A percentile compares a stretch with the other conserved stretches of the same genome.
phyloP scores from a whole-genome alignment of 2,329 filamentous ascomycete species.

The Fusarium papillatum region DNA sequence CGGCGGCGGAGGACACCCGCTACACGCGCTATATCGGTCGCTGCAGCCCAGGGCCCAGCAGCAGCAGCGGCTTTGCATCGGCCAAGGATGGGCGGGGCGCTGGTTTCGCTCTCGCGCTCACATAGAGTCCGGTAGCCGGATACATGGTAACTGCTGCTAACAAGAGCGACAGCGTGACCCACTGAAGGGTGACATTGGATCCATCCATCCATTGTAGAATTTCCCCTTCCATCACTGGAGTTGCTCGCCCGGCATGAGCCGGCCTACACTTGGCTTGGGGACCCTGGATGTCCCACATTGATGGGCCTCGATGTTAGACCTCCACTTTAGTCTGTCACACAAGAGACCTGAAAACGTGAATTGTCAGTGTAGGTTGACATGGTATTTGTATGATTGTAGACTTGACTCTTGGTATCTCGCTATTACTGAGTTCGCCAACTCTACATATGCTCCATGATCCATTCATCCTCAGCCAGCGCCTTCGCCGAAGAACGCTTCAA shows the following conservation, averaged over 20 bases:
- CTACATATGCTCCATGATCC: conserved; percentile 41
- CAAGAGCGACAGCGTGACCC: background rate
- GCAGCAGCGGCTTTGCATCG: conserved; percentile 27
- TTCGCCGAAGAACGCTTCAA: conserved; percentile 46
- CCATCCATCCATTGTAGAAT: conserved; percentile 1
- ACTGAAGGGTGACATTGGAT: background rate
- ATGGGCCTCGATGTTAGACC: background rate
- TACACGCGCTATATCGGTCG: conserved; percentile 5
- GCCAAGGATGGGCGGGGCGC: conserved; percentile 15
- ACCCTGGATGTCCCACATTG: background rate
- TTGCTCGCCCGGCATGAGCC: background rate
- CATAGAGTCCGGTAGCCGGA: background rate
- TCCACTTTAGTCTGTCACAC: background rate
- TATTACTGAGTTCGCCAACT: background rate
- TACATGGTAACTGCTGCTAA: background rate
- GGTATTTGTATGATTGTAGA: background rate
- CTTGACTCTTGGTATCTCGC: background rate
- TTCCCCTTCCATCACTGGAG: background rate
- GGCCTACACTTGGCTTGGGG: background rate
- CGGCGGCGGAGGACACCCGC: conserved; percentile 23
- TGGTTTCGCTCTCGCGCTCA: background rate
- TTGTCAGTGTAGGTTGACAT: background rate
- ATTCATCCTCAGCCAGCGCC: conserved; percentile 46
- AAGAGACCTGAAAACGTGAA: background rate
- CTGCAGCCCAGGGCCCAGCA: conserved; percentile 24